Percentiles rank a stretch among this genome's conserved stretches.
Conservation (phyloP, 23 red algal genomes). For the Gracilaria domingensis region DNA sequence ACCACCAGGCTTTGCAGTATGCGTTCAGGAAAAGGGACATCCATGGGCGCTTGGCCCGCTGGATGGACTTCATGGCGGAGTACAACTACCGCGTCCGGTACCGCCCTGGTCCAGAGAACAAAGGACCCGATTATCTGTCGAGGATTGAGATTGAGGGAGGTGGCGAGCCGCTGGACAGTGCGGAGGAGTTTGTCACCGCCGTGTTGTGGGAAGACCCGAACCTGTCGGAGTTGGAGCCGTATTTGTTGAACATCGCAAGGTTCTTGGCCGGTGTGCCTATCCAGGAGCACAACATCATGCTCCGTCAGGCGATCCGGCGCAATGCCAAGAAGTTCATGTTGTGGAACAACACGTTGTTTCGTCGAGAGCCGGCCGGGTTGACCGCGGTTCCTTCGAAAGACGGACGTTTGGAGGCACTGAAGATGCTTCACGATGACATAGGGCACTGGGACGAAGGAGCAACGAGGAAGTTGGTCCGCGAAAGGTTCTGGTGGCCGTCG, state of each 20-base stretch:
- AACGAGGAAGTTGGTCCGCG: slow-evolving; percentile 22
- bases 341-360: no score
- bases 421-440: no score
- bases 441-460: slow-evolving; percentile 1
- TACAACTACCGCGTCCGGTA: no score
- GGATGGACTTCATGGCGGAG: no score
- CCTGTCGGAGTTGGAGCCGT: no score
- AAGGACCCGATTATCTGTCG: slow-evolving; percentile 14
- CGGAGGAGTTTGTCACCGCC: neutral
- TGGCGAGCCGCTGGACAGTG: neutral
- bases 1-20: neutral
- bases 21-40: slow-evolving; percentile 24
- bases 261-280: neutral
- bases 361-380: no score
- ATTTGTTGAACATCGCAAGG: no score
- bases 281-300: neutral
- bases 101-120: no score
- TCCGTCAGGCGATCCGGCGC: neutral
- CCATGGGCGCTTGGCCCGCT: slow-evolving; percentile 4
- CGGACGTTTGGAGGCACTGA: no score
- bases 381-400: no score
- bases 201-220: no score
- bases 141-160: neutral
- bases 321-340: slow-evolving; percentile 41
- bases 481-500: slow-evolving; percentile 11